Conservation (phyloP, 2,329 filamentous ascomycete species). For the Alternaria gansuensis region DNA sequence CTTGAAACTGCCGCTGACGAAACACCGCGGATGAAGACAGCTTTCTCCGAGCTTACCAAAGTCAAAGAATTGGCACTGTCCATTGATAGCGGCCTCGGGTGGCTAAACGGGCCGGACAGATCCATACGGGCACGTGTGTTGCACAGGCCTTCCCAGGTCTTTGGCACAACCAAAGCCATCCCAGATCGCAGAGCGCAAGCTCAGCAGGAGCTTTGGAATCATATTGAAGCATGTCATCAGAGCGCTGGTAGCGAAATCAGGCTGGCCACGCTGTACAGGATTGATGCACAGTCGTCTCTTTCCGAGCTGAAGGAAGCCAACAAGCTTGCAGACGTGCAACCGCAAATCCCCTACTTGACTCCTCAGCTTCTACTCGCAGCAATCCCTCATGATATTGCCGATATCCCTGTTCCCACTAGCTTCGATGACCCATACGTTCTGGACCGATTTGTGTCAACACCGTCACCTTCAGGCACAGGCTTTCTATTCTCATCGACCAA, state of each 20-base stretch:
- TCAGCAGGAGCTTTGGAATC: constrained; percentile 50
- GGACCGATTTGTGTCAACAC: constrained; percentile 31
- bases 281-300: constrained; percentile 31
- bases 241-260: constrained; percentile 35
- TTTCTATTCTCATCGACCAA: constrained; percentile 49
- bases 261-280: constrained; percentile 42
- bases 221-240: constrained; percentile 38
- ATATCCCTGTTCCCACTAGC: constrained; percentile 29
- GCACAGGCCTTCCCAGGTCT: constrained; percentile 56
- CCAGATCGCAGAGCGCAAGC: constrained; percentile 52
- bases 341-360: constrained; percentile 44
- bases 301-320: constrained; percentile 25
- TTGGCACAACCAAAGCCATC: constrained; percentile 54
- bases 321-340: constrained; percentile 30
- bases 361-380: constrained; percentile 42
- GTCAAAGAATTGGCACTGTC: constrained; percentile 72
- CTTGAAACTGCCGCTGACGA: constrained; percentile 72
- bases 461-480: constrained; percentile 30
- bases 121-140: constrained; percentile 60
- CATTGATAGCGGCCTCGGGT: constrained; percentile 73
- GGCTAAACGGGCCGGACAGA: constrained; percentile 69
- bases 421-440: constrained; percentile 36
- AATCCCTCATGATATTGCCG: constrained; percentile 30
- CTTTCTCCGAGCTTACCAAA: constrained; percentile 64
- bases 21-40: constrained; percentile 67